phyloP scores from a whole-genome alignment of 2,329 filamentous ascomycete genomes.

The Neofusicoccum sp. region DNA sequence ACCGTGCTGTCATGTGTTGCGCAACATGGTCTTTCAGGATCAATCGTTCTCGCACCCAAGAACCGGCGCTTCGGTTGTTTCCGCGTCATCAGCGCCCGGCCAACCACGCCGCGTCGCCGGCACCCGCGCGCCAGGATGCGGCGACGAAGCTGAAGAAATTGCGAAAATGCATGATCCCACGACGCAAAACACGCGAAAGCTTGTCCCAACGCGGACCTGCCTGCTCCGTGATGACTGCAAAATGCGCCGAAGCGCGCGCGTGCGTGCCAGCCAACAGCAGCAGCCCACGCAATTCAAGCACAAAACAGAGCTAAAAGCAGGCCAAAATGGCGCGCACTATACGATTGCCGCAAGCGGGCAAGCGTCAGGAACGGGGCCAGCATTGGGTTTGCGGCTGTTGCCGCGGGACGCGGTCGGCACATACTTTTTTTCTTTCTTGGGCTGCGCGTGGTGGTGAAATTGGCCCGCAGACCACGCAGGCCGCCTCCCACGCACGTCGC shows the following conservation, averaged over 20 bases:
- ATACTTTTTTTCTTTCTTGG: background rate
- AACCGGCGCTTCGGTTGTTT: slow-evolving; percentile 6
- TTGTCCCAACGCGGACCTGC: background rate
- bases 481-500: background rate
- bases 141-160: slow-evolving; percentile 9
- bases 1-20: slow-evolving; percentile 14
- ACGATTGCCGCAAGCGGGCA: background rate
- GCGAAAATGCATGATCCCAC: slow-evolving; percentile 1
- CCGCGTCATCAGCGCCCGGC: slow-evolving; percentile 1
- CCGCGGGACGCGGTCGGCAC: slow-evolving; percentile 1
- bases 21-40: slow-evolving; percentile 1
- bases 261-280: background rate
- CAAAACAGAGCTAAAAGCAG: background rate
- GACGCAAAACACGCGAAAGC: background rate
- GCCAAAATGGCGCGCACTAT: slow-evolving; percentile 1
- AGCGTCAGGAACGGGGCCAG: slow-evolving; percentile 11
- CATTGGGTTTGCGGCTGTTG: slow-evolving; percentile 8
- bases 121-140: slow-evolving; percentile 1
- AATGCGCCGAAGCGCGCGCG: slow-evolving; percentile 14
- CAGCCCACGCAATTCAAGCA: background rate
- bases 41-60: slow-evolving; percentile 7
- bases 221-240: background rate
- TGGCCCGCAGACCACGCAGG: no score
- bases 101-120: background rate
- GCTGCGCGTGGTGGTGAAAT: background rate